These are phyloP conservation scores for Eimeria mitis DNA, from an alignment of 169 alveolate genomes.

Conservation along the genomic window DNA sequence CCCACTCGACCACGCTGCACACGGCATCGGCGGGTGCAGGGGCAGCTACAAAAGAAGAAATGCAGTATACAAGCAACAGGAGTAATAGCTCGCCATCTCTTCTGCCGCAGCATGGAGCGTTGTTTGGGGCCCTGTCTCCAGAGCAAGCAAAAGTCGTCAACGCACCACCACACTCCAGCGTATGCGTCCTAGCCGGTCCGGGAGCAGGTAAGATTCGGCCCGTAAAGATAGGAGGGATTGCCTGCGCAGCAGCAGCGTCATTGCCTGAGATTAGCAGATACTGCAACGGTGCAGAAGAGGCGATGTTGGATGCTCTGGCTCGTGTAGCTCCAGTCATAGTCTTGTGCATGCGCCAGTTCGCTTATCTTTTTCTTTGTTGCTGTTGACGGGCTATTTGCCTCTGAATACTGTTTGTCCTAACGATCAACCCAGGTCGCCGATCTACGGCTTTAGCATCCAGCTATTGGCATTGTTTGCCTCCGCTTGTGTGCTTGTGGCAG, in stretches of 20 bases:
- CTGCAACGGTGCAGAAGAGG: neutral
- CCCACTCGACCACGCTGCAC: neutral
- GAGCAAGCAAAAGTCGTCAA: slow-evolving; percentile 88
- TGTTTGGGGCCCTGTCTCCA: slow-evolving; percentile 85
- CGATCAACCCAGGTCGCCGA: neutral
- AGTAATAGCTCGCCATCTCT: neutral
- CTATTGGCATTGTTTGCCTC: neutral
- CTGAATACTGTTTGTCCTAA: neutral
- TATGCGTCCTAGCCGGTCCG: slow-evolving; percentile 90
- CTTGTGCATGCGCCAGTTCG: neutral
- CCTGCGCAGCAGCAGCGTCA: neutral
- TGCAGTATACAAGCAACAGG: neutral
- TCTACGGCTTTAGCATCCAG: neutral
- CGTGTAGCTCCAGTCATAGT: neutral
- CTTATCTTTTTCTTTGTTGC: neutral
- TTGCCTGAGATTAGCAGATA: neutral
- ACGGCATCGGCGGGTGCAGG: neutral
- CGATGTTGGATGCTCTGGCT: neutral
- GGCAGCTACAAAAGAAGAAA: neutral
- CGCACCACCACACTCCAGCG: slow-evolving; percentile 83
- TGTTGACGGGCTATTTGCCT: neutral
- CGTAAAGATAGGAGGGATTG: neutral
- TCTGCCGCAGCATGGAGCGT: slow-evolving; percentile 81
- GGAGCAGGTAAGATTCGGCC: slow-evolving; percentile 88
- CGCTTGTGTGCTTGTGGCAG: slow-evolving; percentile 23